These are phyloP conservation scores for Acacia concinna DNA, from an alignment of 331 rosid genomes.

Conservation along the genomic window DNA sequence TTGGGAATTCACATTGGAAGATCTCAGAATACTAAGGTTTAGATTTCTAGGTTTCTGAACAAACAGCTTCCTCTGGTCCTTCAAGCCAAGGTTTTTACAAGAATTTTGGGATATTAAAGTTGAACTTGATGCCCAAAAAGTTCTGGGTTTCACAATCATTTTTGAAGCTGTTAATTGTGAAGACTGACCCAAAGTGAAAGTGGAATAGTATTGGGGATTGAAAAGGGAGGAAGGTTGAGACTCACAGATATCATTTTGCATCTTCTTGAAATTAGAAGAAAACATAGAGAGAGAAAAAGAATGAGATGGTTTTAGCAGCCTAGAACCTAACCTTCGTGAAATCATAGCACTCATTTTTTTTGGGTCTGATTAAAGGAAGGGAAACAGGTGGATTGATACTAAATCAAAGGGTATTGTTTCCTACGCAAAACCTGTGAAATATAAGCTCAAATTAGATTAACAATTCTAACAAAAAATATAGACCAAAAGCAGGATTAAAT, in stretches of 20 bases:
- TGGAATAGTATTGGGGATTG: neutral
- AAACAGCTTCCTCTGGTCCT: neutral
- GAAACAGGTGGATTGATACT: neutral
- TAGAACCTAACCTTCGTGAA: conserved; percentile 46
- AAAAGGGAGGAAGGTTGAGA: neutral
- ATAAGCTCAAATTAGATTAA: neutral
- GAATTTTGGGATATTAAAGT: neutral
- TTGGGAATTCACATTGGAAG: neutral
- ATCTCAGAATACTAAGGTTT: neutral
- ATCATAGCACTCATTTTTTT: conserved; percentile 43
- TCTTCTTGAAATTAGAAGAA: neutral
- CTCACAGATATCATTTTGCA: neutral
- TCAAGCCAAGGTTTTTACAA: neutral
- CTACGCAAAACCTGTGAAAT: neutral
- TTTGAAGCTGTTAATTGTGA: neutral
- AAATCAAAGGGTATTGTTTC: neutral
- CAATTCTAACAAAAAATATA: neutral
- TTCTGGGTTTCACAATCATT: neutral
- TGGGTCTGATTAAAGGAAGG: neutral
- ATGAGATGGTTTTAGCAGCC: conserved; percentile 19
- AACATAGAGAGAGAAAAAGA: conserved; percentile 13
- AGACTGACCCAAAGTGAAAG: neutral
- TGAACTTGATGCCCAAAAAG: neutral
- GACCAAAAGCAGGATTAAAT: neutral
- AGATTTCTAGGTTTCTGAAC: neutral